Evolutionary conservation across 2,329 filamentous ascomycete species (phyloP).

Genomic region (Neophaeococcomyces aloes): DNA sequence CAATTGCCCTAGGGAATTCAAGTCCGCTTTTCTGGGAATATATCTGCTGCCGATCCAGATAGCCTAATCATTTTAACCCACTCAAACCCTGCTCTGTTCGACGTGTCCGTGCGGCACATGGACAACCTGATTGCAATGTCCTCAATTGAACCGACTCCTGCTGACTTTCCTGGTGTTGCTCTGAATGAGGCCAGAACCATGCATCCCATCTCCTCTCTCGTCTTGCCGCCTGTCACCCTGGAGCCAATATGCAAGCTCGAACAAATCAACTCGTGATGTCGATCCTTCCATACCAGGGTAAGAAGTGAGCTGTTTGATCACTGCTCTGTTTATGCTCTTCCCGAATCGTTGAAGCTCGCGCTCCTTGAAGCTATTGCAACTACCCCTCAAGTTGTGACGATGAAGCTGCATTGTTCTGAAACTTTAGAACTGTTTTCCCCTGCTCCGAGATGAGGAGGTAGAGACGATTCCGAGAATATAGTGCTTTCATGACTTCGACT

Average conservation of each 20-base stretch:
- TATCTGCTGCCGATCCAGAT: slow-evolving; percentile 1
- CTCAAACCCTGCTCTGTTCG: neutral
- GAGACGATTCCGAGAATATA: neutral
- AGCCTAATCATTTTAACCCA: neutral
- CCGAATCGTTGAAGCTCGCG: neutral
- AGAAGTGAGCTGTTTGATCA: too few relatives aligned
- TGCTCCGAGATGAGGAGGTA: slow-evolving; percentile 14
- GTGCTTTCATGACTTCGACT: neutral
- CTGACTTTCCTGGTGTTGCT: too few relatives aligned
- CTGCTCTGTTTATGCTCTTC: neutral
- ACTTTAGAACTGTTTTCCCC: neutral
- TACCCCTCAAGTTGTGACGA: neutral
- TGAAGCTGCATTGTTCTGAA: neutral
- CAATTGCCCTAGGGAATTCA: too few relatives aligned
- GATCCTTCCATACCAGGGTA: neutral
- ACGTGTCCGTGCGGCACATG: neutral
- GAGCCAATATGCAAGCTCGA: neutral
- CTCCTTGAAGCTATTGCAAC: neutral
- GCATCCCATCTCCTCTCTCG: neutral
- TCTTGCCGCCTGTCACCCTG: neutral
- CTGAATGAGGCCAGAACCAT: too few relatives aligned
- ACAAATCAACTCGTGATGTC: neutral
- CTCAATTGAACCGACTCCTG: neutral
- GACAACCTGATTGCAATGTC: neutral
- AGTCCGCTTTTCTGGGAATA: neutral